A percentile compares a stretch with the other conserved stretches of the same genome.
These are phyloP conservation scores for Penicillium sp. DNA, from an alignment of 2,329 filamentous ascomycete genomes.

Conservation along the genomic window DNA sequence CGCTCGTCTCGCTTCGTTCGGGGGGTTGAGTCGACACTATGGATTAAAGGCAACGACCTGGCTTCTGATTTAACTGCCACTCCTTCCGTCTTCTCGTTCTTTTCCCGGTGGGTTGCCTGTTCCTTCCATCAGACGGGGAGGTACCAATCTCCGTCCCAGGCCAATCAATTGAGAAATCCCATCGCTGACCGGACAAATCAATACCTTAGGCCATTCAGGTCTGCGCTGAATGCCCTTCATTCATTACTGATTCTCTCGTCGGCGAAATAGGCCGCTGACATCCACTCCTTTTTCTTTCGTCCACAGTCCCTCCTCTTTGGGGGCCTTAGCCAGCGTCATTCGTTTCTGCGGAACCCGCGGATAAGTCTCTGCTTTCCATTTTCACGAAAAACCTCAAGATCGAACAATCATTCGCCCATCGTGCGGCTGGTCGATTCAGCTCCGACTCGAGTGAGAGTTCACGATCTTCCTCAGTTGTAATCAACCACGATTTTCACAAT, in stretches of 20 bases:
- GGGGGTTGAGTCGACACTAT: conserved; percentile 13
- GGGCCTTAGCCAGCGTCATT: conserved; percentile 1
- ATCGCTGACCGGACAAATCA: neutral
- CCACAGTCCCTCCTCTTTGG: conserved; percentile 6
- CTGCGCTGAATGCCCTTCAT: conserved; percentile 10
- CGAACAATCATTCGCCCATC: conserved; percentile 4
- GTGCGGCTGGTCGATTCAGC: conserved; percentile 16
- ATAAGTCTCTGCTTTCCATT: conserved; percentile 18
- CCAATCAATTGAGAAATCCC: neutral
- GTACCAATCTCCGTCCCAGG: neutral
- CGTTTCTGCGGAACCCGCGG: conserved; percentile 4
- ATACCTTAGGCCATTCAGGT: conserved; percentile 6
- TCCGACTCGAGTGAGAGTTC: conserved; percentile 18
- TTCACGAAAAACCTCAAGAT: neutral
- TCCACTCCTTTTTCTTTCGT: conserved; percentile 4
- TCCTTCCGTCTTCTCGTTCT: conserved; percentile 14
- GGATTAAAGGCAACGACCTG: conserved; percentile 12
- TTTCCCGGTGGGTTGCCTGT: conserved; percentile 13
- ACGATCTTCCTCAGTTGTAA: neutral
- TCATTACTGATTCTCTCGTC: conserved; percentile 10
- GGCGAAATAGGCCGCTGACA: conserved; percentile 1
- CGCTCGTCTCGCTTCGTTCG: neutral
- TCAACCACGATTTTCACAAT: conserved; percentile 10
- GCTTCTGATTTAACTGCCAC: neutral
- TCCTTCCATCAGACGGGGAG: neutral